phyloP scores from a whole-genome alignment of 176 grass and related monocot genomes.

The Cymbopogon citratus region DNA sequence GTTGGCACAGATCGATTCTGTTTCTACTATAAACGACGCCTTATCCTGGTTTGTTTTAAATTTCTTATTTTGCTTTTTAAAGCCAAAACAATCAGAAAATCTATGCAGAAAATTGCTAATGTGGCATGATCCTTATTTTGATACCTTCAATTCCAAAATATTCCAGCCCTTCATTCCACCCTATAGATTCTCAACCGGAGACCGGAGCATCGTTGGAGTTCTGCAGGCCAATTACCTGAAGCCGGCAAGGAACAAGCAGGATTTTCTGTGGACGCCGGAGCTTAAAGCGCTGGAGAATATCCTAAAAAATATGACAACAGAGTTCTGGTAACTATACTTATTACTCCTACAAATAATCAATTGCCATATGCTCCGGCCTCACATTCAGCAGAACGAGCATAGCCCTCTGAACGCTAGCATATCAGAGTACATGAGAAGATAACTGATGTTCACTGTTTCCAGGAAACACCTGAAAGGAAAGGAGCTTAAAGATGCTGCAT shows the following conservation, averaged over 20 bases:
- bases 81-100: background rate
- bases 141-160: background rate
- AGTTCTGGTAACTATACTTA: constrained; percentile 1
- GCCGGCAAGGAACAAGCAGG: constrained; percentile 3
- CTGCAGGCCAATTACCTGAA: background rate
- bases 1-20: constrained; percentile 3
- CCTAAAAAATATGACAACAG: background rate
- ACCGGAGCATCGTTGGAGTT: background rate
- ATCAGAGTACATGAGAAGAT: background rate
- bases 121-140: background rate
- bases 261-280: background rate
- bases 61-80: background rate
- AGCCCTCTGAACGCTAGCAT: background rate
- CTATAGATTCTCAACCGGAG: background rate
- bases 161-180: constrained; percentile 1
- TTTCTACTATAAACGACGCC: constrained; percentile 32
- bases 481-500: background rate
- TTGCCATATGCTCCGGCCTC: background rate
- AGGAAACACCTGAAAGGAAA: background rate
- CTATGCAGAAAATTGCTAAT: background rate
- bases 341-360: background rate
- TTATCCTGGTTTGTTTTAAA: constrained; percentile 25
- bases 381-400: background rate
- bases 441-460: background rate
- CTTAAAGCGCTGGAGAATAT: background rate